Percentiles rank a stretch among this genome's conserved stretches.
Evolutionary conservation across 441 rosid genomes (phyloP).

Genomic region (Erysimum cheiri): DNA sequence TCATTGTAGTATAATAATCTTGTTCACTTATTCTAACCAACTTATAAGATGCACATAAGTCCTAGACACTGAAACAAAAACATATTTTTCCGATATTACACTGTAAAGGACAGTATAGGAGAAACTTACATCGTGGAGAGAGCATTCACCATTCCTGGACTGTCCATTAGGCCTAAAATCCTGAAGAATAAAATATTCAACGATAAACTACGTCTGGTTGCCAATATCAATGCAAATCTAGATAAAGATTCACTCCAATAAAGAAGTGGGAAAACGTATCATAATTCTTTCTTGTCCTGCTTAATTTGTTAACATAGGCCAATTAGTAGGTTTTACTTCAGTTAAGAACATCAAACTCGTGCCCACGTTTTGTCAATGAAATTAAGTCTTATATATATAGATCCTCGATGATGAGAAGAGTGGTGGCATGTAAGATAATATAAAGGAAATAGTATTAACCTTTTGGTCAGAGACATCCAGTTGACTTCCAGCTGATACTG

Average conservation of each 20-base stretch:
- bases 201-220: conserved; percentile 7
- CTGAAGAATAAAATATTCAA: conserved; percentile 47
- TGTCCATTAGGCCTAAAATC: conserved; percentile 67
- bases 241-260: conserved; percentile 15
- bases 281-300: conserved; percentile 8
- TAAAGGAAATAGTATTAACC: conserved; percentile 52
- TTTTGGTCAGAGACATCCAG: conserved; percentile 64
- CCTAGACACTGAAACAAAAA: background rate
- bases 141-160: conserved; percentile 52
- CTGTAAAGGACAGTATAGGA: conserved; percentile 5
- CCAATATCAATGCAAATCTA: conserved; percentile 33
- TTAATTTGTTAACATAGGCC: background rate
- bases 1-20: conserved; percentile 13
- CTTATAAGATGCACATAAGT: conserved; percentile 13
- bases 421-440: conserved; percentile 18
- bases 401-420: conserved; percentile 8
- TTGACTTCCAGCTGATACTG: conserved; percentile 57
- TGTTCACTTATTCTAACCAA: conserved; percentile 12
- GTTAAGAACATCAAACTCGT: conserved; percentile 5
- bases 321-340: conserved; percentile 1
- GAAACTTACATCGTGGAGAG: conserved; percentile 62
- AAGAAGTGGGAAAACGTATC: background rate
- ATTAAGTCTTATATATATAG: background rate
- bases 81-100: conserved; percentile 21
- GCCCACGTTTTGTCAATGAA: conserved; percentile 16